These are phyloP conservation scores for Fusarium dlaminii DNA, from an alignment of 2,329 filamentous ascomycete genomes.

Conservation along the genomic window DNA sequence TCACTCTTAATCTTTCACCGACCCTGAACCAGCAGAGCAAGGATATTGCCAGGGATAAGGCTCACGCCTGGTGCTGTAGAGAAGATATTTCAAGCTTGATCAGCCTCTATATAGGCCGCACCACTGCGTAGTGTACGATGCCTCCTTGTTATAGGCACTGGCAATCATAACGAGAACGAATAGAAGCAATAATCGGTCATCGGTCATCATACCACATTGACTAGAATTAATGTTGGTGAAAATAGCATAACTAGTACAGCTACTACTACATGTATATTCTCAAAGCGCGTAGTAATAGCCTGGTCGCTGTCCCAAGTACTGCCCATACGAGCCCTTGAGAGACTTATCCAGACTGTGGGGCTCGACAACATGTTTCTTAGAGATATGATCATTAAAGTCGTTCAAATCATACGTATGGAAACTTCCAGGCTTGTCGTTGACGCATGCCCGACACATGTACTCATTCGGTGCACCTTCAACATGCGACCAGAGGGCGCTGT, in stretches of 20 bases:
- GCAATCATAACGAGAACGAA: no score
- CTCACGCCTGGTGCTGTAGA: background rate
- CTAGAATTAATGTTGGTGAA: no score
- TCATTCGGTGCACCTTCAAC: background rate
- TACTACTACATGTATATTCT: background rate
- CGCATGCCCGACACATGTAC: background rate
- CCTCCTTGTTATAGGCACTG: no score
- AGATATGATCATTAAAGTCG: background rate
- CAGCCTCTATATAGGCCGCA: background rate
- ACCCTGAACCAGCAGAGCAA: background rate
- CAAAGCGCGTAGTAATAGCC: background rate
- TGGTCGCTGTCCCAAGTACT: background rate
- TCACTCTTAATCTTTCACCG: background rate
- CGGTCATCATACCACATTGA: no score
- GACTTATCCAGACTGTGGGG: background rate
- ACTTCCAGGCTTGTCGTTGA: background rate
- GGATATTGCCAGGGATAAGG: background rate
- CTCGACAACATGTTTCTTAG: background rate
- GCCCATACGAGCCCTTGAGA: background rate
- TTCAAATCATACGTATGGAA: background rate
- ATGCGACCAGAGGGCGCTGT: background rate
- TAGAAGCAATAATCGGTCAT: no score
- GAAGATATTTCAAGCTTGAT: background rate
- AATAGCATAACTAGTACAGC: background rate
- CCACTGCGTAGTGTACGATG: no score